These are phyloP conservation scores for Lachancea waltii DNA, from an alignment of 805 yeast genomes.

Conservation along the genomic window DNA sequence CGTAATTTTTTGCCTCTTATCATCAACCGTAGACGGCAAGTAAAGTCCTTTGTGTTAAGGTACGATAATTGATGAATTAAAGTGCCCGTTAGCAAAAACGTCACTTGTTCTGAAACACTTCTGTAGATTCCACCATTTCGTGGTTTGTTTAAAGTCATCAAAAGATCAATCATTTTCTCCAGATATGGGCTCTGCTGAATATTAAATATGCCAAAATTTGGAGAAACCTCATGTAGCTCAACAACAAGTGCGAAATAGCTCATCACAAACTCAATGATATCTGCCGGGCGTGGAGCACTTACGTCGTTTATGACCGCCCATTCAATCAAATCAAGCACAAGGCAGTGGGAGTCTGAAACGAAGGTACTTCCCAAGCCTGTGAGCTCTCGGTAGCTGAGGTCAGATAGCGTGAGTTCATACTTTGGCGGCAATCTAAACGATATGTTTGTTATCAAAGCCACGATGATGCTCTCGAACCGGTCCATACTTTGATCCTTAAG, in stretches of 20 bases:
- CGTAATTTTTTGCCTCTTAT: slow-evolving; percentile 10
- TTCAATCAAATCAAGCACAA: slow-evolving; percentile 33
- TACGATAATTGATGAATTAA: slow-evolving; percentile 31
- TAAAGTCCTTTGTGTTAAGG: slow-evolving; percentile 17
- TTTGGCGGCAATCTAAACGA: slow-evolving; percentile 13
- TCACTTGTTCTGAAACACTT: slow-evolving; percentile 29
- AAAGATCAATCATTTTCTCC: slow-evolving; percentile 24
- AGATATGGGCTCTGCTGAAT: slow-evolving; percentile 24
- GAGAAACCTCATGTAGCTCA: slow-evolving; percentile 26
- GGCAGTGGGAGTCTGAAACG: slow-evolving; percentile 9
- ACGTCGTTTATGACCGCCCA: slow-evolving; percentile 35
- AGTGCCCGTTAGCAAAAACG: slow-evolving; percentile 32
- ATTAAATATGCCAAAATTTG: slow-evolving; percentile 26
- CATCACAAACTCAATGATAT: slow-evolving; percentile 27
- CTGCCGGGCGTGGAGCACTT: slow-evolving; percentile 32
- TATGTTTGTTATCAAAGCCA: slow-evolving; percentile 38
- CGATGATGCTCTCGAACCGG: slow-evolving; percentile 39
- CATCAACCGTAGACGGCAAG: slow-evolving; percentile 16
- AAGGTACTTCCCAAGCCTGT: no score
- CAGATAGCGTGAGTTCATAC: no score
- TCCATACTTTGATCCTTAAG: slow-evolving; percentile 32
- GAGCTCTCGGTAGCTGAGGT: background rate
- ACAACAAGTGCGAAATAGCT: slow-evolving; percentile 21
- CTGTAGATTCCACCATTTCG: slow-evolving; percentile 29
- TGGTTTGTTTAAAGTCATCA: slow-evolving; percentile 29